phyloP scores from a whole-genome alignment of 2,329 filamentous ascomycete genomes.

The Sodiomyces alkalinus region DNA sequence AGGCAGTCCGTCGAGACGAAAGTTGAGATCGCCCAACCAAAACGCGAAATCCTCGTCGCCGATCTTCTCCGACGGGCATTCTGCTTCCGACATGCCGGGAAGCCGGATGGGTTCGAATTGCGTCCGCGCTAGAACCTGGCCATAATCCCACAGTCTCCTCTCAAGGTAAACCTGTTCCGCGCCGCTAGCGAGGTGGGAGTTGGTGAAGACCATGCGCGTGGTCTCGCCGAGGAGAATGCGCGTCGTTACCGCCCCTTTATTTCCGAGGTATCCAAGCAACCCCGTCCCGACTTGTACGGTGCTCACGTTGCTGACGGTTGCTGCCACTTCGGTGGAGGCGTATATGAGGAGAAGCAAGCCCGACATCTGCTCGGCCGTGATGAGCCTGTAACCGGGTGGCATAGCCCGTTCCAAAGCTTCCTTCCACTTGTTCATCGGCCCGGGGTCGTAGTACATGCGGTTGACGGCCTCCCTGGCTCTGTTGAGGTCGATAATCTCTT shows the following conservation, averaged over 20 bases:
- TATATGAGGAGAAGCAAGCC: slow-evolving; percentile 77
- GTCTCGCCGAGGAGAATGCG: slow-evolving; percentile 79
- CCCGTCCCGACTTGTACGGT: slow-evolving; percentile 78
- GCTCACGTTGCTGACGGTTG: slow-evolving; percentile 67
- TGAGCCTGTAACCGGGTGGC: slow-evolving; percentile 59
- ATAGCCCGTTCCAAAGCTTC: slow-evolving; percentile 57
- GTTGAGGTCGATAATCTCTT: slow-evolving; percentile 82
- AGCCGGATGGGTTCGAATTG: slow-evolving; percentile 62
- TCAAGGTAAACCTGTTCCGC: slow-evolving; percentile 64
- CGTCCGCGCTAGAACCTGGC: slow-evolving; percentile 60
- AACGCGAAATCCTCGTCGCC: slow-evolving; percentile 89
- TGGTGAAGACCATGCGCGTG: slow-evolving; percentile 77
- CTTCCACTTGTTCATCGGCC: slow-evolving; percentile 65
- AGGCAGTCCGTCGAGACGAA: slow-evolving; percentile 73
- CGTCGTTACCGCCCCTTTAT: slow-evolving; percentile 80
- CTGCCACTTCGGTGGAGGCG: slow-evolving; percentile 60
- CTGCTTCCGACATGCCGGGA: slow-evolving; percentile 48
- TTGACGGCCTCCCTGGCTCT: slow-evolving; percentile 65
- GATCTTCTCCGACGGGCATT: slow-evolving; percentile 47
- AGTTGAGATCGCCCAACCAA: slow-evolving; percentile 95
- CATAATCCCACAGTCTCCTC: slow-evolving; percentile 77
- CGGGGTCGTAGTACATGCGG: slow-evolving; percentile 55
- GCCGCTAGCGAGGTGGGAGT: slow-evolving; percentile 82
- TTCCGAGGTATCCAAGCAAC: slow-evolving; percentile 83
- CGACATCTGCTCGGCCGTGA: slow-evolving; percentile 73